Conservation (phyloP, 805 yeast species). For the Groenewaldozyma tartarivorans region DNA sequence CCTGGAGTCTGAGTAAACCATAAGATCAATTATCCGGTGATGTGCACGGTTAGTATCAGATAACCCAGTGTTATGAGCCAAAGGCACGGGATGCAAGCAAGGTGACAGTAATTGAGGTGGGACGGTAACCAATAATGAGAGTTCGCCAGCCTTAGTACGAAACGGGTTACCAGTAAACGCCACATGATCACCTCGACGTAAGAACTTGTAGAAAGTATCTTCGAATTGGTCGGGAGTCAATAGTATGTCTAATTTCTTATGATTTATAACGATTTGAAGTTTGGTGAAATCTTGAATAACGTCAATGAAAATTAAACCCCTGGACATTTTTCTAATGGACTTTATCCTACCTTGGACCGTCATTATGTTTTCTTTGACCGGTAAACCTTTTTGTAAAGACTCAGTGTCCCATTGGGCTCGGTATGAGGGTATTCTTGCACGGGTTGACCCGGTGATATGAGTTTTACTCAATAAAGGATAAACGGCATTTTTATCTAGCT, state of each 20-base stretch:
- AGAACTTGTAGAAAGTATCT: constrained; percentile 23
- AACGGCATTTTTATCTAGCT: constrained; percentile 2
- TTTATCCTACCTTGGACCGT: constrained; percentile 57
- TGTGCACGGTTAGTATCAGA: constrained; percentile 49
- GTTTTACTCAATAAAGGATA: constrained; percentile 15
- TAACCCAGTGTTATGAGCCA: constrained; percentile 36
- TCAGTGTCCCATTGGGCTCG: background rate
- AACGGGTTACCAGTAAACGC: constrained; percentile 64
- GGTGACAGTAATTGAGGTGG: constrained; percentile 54
- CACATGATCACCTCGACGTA: constrained; percentile 67
- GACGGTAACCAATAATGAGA: constrained; percentile 52
- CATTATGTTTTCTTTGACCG: too few relatives aligned
- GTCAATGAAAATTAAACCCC: constrained; percentile 61
- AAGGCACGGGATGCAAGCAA: constrained; percentile 60
- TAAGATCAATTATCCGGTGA: constrained; percentile 66
- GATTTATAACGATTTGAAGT: constrained; percentile 56
- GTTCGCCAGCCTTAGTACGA: constrained; percentile 65
- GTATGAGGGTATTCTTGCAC: constrained; percentile 2
- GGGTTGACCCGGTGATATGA: constrained; percentile 6
- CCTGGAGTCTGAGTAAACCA: constrained; percentile 45
- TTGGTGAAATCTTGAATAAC: constrained; percentile 47
- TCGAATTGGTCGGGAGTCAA: constrained; percentile 36
- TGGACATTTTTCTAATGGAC: constrained; percentile 56
- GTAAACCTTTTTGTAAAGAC: too few relatives aligned
- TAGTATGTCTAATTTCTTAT: constrained; percentile 32